Conservation (phyloP, 2,329 filamentous ascomycete genomes). For the Alternaria gaisen region DNA sequence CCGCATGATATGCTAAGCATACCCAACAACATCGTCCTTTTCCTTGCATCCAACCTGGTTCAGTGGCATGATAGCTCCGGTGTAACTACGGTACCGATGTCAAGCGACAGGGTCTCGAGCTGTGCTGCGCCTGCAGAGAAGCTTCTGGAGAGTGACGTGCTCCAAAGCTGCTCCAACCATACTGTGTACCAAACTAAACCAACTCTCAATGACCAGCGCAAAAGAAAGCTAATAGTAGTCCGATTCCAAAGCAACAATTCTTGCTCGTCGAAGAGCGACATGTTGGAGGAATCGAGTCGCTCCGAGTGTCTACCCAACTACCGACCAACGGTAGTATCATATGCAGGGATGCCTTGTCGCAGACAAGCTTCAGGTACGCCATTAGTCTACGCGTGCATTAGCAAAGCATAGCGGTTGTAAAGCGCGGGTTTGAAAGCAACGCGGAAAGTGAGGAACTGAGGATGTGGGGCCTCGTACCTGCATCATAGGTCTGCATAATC, state of each 20-base stretch:
- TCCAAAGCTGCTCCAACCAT: too few species aligned
- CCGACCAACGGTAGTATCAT: not conserved
- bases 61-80: not conserved
- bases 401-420: not conserved
- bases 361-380: not conserved
- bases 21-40: slow-evolving; percentile 4
- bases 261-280: not conserved
- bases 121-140: not conserved
- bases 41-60: not conserved
- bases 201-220: too few species aligned
- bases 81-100: not conserved
- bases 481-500: slow-evolving; percentile 13
- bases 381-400: not conserved
- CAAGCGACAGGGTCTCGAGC: not conserved
- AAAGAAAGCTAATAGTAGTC: too few species aligned
- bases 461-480: slow-evolving; percentile 16
- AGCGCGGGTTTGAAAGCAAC: slow-evolving; percentile 6
- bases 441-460: slow-evolving; percentile 3
- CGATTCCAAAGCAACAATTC: too few species aligned
- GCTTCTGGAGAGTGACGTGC: not conserved
- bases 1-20: slow-evolving; percentile 15
- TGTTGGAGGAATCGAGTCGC: not conserved
- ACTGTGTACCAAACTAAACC: too few species aligned
- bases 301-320: not conserved
- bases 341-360: not conserved